Evolutionary conservation across 2,329 filamentous ascomycete genomes (phyloP).

Genomic region (Coniochaeta sp.): DNA sequence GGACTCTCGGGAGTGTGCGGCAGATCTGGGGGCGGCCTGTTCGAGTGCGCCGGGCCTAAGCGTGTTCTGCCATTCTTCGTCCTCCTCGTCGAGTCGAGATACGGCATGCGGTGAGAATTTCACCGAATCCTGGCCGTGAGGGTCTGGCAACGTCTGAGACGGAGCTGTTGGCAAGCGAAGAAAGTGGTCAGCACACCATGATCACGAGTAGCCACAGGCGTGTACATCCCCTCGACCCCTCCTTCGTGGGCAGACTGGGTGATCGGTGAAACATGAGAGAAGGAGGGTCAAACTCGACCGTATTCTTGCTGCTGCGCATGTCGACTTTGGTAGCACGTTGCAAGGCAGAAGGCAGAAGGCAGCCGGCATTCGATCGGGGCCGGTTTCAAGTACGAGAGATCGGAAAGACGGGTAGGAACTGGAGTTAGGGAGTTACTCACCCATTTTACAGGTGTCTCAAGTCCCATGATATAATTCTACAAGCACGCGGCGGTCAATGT

Average conservation of each 20-base stretch:
- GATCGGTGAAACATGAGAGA: neutral
- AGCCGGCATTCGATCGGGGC: neutral
- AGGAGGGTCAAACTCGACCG: neutral
- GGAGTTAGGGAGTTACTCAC: slow-evolving; percentile 17
- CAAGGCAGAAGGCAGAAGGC: neutral
- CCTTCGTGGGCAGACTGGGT: neutral
- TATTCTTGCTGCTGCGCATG: neutral
- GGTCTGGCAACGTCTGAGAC: slow-evolving; percentile 53
- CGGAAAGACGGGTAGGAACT: neutral
- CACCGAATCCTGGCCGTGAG: slow-evolving; percentile 38
- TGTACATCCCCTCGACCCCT: neutral
- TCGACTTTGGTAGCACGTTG: neutral
- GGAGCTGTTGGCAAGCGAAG: slow-evolving; percentile 36
- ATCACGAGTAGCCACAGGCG: neutral
- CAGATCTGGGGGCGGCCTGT: slow-evolving; percentile 24
- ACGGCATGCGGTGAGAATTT: slow-evolving; percentile 45
- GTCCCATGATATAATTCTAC: slow-evolving; percentile 16
- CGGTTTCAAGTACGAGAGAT: neutral
- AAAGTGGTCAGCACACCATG: slow-evolving; percentile 6
- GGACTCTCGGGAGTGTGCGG: slow-evolving; percentile 50
- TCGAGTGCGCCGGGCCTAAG: slow-evolving; percentile 40
- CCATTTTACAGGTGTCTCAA: slow-evolving; percentile 18
- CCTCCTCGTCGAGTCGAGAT: slow-evolving; percentile 46
- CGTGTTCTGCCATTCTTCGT: slow-evolving; percentile 43
- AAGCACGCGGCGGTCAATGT: slow-evolving; percentile 4